Percentiles rank a stretch among this genome's conserved stretches.
Conservation (phyloP, 495 filamentous ascomycete species). For the Xylaria flabelliformis region DNA sequence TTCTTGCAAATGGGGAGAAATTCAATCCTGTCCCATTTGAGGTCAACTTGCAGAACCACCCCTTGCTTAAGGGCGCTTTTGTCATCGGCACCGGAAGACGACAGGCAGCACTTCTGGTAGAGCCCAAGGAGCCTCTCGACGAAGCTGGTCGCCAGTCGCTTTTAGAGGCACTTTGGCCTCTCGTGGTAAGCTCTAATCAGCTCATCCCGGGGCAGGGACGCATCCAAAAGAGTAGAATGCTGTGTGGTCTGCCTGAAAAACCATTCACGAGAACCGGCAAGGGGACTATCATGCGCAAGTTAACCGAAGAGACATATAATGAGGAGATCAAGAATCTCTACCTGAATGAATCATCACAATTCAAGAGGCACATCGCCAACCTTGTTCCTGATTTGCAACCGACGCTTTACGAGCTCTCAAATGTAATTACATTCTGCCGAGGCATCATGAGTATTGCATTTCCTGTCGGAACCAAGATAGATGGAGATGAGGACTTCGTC, state of each 20-base stretch:
- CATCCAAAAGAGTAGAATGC: conserved; percentile 55
- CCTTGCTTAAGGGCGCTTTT: conserved; percentile 60
- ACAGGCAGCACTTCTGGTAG: conserved; percentile 58
- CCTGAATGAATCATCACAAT: not conserved
- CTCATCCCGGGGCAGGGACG: conserved; percentile 58
- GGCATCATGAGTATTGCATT: too few species aligned
- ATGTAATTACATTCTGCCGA: too few species aligned
- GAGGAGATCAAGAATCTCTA: conserved; percentile 57
- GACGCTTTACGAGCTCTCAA: too few species aligned
- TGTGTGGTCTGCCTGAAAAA: conserved; percentile 44
- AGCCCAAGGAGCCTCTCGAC: conserved; percentile 42
- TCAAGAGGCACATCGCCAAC: too few species aligned
- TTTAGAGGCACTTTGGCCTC: conserved; percentile 55
- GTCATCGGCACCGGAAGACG: conserved; percentile 60
- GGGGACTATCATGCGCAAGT: conserved; percentile 60
- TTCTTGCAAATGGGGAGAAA: conserved; percentile 70
- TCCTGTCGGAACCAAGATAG: too few species aligned
- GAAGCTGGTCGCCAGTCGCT: conserved; percentile 42
- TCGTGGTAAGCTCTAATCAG: conserved; percentile 55
- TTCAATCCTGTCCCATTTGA: conserved; percentile 66
- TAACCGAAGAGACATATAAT: conserved; percentile 54
- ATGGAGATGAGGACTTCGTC: too few species aligned
- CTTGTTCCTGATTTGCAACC: not conserved
- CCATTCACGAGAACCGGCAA: conserved; percentile 61
- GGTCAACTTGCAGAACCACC: conserved; percentile 56